Evolutionary conservation across 2,329 filamentous ascomycete genomes (phyloP), one percentile per base, ranked within the genome.

Genomic region (Ophiostoma piceae): DNA sequence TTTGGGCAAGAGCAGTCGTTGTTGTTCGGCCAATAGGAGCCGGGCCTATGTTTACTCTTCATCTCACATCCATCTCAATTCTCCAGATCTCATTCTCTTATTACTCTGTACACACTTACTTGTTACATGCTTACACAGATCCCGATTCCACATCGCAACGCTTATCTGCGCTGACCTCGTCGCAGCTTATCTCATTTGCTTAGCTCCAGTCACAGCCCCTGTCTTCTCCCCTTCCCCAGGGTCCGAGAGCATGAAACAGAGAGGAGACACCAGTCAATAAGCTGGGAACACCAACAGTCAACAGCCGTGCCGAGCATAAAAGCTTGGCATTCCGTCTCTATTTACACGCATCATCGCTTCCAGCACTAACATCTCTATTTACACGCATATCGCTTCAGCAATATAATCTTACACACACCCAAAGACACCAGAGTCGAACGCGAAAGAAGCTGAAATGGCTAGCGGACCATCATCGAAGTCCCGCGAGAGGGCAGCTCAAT

Each of bases 201-300:
- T 62, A 35, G 57, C 32, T 54, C 29, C 39, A 66, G 29, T n/a
- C 26, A 47, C 29, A 37, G 19, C 62, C 62, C 62, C 62, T 39
- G 62, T 57, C 16, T 41, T 19, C 37, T 7, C 60, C 51, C 29
- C 64, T 37, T 65, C 64, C 11, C 64, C 26, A 57, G 57, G 26
- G 26, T 62, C 57, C 22, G 60, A 66, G 67, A 66, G 67, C 67
- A 29, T 68, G 69, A 71, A 71, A 71, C 69, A 67, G 60, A 51
- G 67, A 16, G 67, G 43, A 54, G 37, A 22, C 43, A 41, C 14
- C 35, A 16, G 54, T 41, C 16, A 26, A 69, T 83, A 82, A 79
- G 80, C 79, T 35, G 81, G 80, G 72, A 76, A 77, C 29, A 73
- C 51, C n/a, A 26, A 26, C n/a, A 11, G 22, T 35, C 35, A 35